Base-by-base conservation (phyloP, 805 yeast genomes). In the Candida insectalens region DNA sequence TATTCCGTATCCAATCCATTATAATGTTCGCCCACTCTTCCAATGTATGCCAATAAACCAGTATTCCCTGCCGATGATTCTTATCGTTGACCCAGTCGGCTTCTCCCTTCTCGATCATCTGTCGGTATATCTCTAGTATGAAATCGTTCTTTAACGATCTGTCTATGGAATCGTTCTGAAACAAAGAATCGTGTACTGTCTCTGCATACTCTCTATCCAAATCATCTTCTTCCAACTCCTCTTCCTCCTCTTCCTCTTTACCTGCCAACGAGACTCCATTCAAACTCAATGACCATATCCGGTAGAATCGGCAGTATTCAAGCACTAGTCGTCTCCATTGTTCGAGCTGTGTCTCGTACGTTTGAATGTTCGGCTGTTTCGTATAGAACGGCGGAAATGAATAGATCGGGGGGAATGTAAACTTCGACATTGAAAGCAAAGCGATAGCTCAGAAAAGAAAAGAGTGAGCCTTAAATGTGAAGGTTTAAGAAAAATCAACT, bases 341-440 rank as follows among this genome's bases (percentile, higher is more conserved):
- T n/a, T 67, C 66, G 12, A 81, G 59, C 55, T 89, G 98, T 8
- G 84, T 77, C 20, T 69, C 67, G 62, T 83, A 73, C 2, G 92
- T 79, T 8, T 82, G 74, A 25, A 76, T 69, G 46, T 89, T 88
- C 16, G 92, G 87, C 57, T 89, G 98, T 40, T 74, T 68, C 6
- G 97, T 92, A 60, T 76, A 89, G 44, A 89, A 74, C 0, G 98
- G 98, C 5, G 96, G 96, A 55, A 87, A 89, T 25, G 73, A 63
- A 47, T 76, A 75, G 14, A 78, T 75, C 4, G 67, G 53, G 4
- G 83, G 82, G 34, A 62, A 63, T 33, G 44, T 36, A 36, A 51
- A 53, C 18, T 35, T 30, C 10, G 23, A 21, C 23, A 12, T 21
- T 12, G 12, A 8, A 12, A 12, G 10, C 23, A 12, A 21, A 21